Percentiles rank a stretch among this genome's conserved stretches.
Evolutionary conservation across 2,329 filamentous ascomycete species (phyloP).

Genomic region (Paecilomyces sp.): DNA sequence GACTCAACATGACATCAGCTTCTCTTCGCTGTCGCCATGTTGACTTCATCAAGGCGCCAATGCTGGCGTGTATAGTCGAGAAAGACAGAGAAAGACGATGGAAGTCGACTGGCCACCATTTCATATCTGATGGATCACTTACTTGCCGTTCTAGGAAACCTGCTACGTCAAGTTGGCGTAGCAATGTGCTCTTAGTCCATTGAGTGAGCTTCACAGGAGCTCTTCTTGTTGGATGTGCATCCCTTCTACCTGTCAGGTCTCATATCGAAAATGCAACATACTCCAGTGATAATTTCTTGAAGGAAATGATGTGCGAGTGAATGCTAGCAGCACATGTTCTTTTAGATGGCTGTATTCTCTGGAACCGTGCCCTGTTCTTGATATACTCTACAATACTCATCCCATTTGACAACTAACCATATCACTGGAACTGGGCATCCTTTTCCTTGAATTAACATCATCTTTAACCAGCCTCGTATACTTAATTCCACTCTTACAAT

Average conservation of each 20-base stretch:
- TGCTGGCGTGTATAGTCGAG: background rate
- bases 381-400: background rate
- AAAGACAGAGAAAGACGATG: background rate
- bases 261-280: background rate
- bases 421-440: background rate
- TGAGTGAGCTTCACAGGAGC: background rate
- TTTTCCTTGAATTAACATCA: background rate
- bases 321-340: background rate
- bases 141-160: background rate
- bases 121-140: background rate
- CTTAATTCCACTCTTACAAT: background rate
- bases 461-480: background rate
- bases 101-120: background rate
- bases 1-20: background rate
- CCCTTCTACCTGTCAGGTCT: background rate
- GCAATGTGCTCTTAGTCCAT: background rate
- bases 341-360: background rate
- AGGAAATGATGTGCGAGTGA: background rate
- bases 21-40: background rate
- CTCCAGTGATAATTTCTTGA: background rate
- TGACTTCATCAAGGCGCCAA: background rate
- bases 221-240: background rate
- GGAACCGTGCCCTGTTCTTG: background rate
- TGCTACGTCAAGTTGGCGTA: background rate
- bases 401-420: background rate